A percentile compares a stretch with the other conserved stretches of the same genome.
phyloP scores from a whole-genome alignment of 1,284 basidiomycete genomes.

The Pyrrhoderma lamaoense region DNA sequence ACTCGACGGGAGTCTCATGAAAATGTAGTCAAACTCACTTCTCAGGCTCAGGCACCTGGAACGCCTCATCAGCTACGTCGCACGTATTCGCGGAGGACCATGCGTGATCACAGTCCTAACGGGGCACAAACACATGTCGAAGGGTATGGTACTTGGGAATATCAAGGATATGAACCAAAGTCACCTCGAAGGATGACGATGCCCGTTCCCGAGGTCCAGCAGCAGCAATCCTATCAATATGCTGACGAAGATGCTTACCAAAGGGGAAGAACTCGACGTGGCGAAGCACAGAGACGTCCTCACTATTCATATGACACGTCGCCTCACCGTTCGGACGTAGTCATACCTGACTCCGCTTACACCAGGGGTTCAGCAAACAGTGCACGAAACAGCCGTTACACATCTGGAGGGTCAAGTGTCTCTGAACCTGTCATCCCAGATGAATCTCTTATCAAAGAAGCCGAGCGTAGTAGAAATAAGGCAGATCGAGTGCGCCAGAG shows the following conservation, averaged over 20 bases:
- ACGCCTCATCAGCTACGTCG: constrained; percentile 2
- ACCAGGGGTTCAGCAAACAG: neutral
- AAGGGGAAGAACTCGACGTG: constrained; percentile 6
- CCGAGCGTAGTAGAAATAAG: constrained; percentile 7
- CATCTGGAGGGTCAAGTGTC: constrained; percentile 15
- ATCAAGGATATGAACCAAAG: neutral
- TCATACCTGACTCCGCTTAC: constrained; percentile 9
- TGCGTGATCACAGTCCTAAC: constrained; percentile 1
- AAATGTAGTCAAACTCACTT: neutral
- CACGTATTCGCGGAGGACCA: constrained; percentile 1
- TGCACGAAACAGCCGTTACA: constrained; percentile 14
- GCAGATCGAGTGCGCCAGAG: constrained; percentile 8
- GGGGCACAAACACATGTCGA: neutral
- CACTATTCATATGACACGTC: constrained; percentile 4
- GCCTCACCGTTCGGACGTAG: constrained; percentile 3
- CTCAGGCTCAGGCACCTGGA: neutral
- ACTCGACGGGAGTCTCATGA: constrained; percentile 7
- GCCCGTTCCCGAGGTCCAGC: neutral
- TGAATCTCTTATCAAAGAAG: constrained; percentile 14
- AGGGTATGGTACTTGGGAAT: neutral
- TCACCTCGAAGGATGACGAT: neutral
- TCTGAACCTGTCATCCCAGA: constrained; percentile 19
- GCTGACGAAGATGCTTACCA: constrained; percentile 1
- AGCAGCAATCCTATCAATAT: neutral
- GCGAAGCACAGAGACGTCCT: neutral